Evolutionary conservation across 2,329 filamentous ascomycete species (phyloP).

Genomic region (Pseudocercospora musae): DNA sequence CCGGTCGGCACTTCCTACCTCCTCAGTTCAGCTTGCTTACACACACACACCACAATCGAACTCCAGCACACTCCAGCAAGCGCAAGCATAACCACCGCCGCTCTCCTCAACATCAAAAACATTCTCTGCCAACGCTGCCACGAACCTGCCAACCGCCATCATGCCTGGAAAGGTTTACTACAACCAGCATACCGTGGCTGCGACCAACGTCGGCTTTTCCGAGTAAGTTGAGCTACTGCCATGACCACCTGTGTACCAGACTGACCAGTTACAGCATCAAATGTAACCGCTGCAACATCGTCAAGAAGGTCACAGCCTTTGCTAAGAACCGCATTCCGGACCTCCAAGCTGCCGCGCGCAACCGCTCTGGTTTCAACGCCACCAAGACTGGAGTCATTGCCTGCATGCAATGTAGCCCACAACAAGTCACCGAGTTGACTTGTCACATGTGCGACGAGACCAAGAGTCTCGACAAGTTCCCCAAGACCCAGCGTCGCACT

Average conservation of each 20-base stretch:
- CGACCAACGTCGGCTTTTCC: neutral
- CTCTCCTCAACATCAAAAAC: neutral
- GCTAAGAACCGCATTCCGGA: conserved; percentile 10
- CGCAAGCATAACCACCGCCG: neutral
- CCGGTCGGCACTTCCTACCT: neutral
- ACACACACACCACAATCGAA: too few relatives aligned
- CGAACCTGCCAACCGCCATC: neutral
- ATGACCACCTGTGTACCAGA: neutral
- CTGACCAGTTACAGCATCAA: conserved; percentile 18
- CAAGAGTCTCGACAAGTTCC: conserved; percentile 26
- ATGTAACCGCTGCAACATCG: conserved; percentile 15
- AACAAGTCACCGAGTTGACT: conserved; percentile 24
- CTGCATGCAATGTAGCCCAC: conserved; percentile 24
- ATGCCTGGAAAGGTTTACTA: neutral
- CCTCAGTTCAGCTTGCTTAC: too few relatives aligned
- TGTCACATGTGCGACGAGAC: conserved; percentile 26
- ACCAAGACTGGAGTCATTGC: conserved; percentile 12
- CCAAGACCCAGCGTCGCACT: conserved; percentile 25
- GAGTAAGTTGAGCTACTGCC: neutral
- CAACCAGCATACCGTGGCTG: neutral
- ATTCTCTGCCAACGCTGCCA: neutral
- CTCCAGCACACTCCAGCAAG: neutral
- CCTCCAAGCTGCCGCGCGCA: conserved; percentile 1
- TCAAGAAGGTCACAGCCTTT: conserved; percentile 9
- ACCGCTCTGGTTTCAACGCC: conserved; percentile 7